Percentiles rank a stretch among this genome's conserved stretches.
Conservation (phyloP, 2,329 filamentous ascomycete species). For the Aspergillus niger region DNA sequence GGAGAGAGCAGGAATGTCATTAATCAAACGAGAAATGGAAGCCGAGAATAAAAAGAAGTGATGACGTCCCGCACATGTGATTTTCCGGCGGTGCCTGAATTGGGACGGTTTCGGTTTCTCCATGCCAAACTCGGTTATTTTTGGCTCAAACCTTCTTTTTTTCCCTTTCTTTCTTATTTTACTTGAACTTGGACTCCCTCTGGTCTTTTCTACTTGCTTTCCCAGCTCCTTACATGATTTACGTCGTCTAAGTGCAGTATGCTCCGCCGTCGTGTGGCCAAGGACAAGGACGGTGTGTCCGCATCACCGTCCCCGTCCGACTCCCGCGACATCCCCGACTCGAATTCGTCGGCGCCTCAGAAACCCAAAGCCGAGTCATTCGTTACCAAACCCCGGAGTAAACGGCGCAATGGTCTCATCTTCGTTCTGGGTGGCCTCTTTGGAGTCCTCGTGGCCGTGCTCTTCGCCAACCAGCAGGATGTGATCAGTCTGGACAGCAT, state of each 20-base stretch:
- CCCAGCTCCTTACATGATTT: not conserved
- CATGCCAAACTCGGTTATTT: not conserved
- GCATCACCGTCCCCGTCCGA: conserved; percentile 27
- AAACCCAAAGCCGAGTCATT: conserved; percentile 29
- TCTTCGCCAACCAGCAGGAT: conserved; percentile 87
- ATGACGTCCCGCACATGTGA: conserved; percentile 15
- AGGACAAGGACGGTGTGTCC: conserved; percentile 39
- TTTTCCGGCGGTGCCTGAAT: conserved; percentile 6
- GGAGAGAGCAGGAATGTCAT: not conserved
- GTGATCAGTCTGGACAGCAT: conserved; percentile 80
- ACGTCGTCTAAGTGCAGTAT: conserved; percentile 18
- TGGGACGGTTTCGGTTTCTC: not conserved
- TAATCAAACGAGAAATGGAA: not conserved
- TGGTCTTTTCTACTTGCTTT: not conserved
- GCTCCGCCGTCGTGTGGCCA: conserved; percentile 46
- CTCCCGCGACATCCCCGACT: conserved; percentile 21
- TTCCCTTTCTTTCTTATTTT: not conserved
- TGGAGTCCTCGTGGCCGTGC: conserved; percentile 81
- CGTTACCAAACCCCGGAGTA: conserved; percentile 53
- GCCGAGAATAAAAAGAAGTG: not conserved
- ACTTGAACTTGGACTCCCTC: not conserved
- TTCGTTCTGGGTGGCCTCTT: conserved; percentile 89
- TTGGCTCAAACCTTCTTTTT: conserved; percentile 2
- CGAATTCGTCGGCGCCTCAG: conserved; percentile 22
- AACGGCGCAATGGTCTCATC: conserved; percentile 76